Percentiles rank a stretch among this genome's conserved stretches.
Conservation (phyloP, 306 rosid species). For the Cicer bijugum region DNA sequence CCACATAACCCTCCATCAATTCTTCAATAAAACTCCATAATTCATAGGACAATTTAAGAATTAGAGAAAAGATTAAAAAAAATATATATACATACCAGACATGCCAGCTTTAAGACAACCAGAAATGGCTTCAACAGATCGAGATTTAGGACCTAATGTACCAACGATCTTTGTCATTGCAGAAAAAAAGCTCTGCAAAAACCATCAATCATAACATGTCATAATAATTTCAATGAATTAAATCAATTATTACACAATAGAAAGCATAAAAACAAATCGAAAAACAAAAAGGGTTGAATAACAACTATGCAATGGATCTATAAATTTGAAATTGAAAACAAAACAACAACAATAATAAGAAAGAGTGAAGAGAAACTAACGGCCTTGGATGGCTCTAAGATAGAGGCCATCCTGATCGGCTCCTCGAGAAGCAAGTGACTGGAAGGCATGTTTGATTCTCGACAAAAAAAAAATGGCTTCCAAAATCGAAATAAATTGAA, state of each 20-base stretch:
- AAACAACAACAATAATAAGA: background rate
- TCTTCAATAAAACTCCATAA: background rate
- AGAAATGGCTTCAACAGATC: constrained; percentile 76
- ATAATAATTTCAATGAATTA: background rate
- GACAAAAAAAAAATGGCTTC: constrained; percentile 7
- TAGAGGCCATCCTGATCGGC: constrained; percentile 93
- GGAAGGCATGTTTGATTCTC: constrained; percentile 79
- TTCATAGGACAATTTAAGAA: background rate
- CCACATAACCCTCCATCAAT: background rate
- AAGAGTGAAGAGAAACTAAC: constrained; percentile 46
- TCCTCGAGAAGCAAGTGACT: constrained; percentile 91
- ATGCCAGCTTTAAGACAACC: constrained; percentile 91
- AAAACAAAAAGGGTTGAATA: background rate
- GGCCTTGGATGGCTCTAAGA: constrained; percentile 87
- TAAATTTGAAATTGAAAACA: background rate
- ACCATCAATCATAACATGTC: background rate
- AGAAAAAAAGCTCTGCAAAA: constrained; percentile 75
- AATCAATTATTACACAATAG: background rate
- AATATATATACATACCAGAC: constrained; percentile 65
- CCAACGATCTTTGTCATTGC: constrained; percentile 99
- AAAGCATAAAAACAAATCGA: constrained; percentile 25
- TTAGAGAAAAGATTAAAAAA: background rate
- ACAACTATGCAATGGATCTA: constrained; percentile 42
- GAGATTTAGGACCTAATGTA: constrained; percentile 90
- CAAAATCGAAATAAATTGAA: constrained; percentile 6